Base-by-base conservation (phyloP, 495 filamentous ascomycete genomes). In the Massariosphaeria phaeospora region DNA sequence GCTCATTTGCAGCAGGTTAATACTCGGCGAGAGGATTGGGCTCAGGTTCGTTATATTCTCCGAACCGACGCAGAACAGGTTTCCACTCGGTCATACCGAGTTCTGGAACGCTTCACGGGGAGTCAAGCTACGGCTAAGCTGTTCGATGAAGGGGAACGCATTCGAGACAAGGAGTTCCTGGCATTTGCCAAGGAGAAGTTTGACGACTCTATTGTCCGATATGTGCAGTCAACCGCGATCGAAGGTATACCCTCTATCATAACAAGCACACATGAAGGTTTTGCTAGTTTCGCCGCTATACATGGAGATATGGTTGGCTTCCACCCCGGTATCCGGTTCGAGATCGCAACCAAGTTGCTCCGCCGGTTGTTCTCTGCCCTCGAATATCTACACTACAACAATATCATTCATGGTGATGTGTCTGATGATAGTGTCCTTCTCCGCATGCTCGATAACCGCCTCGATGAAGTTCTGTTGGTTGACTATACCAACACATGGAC, bases 61-160 rank as follows among this genome's bases (percentile, higher is more conserved):
- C 2, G 12, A 11, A 3, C 11, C 4, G 5, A 41, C 12, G 18
- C 15, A 8, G 23, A 15, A 11, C 18, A 7, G 15, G n/a, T 25
- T 15, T 51, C 48, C 11, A 27, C 18, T 6, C 15, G 15, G 13
- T 51, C 48, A 5, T 33, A 26, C 18, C 48, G 48, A 4, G 34
- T 51, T 17, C 12, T 51, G 2, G 33, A 51, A 35, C 48, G 34
- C 3, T 51, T 51, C 23, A 51, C 33, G 4, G 48, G 48, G n/a
- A 41, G 7, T 8, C n/a, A 9, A 11, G 27, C 15, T 5, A 51
- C 48, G 12, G 48, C 34, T 8, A 51, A 51, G 34, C 11, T 51
- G 21, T 51, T 51, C 24, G 5, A n/a, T 8, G 18, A 18, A 12
- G 35, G 25, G 15, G 8, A 40, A 3, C 3, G 41, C 2, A 15